These are phyloP conservation scores for Fusarium pseudograminearum DNA, from an alignment of 2,329 filamentous ascomycete species.

Conservation along the genomic window DNA sequence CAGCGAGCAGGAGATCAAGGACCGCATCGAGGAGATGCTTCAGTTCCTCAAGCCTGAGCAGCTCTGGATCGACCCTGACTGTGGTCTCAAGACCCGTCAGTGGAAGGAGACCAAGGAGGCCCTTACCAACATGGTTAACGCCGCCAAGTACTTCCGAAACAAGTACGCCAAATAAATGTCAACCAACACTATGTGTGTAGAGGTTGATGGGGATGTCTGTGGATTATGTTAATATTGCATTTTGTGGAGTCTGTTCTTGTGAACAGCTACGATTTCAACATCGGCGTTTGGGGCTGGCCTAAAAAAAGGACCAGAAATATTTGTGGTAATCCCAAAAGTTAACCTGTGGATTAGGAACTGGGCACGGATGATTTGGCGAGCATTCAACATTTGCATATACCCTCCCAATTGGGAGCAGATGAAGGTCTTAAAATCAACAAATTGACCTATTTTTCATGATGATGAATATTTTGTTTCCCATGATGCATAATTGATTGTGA, in stretches of 20 bases:
- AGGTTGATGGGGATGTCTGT: constrained; percentile 40
- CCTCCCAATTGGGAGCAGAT: constrained; percentile 50
- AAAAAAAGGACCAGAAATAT: constrained; percentile 53
- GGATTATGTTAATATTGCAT: constrained; percentile 49
- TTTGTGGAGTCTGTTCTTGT: constrained; percentile 53
- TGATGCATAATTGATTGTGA: neutral
- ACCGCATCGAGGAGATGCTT: constrained; percentile 98
- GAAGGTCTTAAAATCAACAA: constrained; percentile 49
- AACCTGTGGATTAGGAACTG: constrained; percentile 51
- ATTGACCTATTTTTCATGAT: constrained; percentile 47
- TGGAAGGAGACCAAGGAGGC: constrained; percentile 99
- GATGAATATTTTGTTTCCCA: constrained; percentile 30
- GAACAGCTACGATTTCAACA: constrained; percentile 68
- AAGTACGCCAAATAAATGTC: constrained; percentile 76
- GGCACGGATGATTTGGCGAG: constrained; percentile 51
- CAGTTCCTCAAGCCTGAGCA: constrained; percentile 96
- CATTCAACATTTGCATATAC: constrained; percentile 58
- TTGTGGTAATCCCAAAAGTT: constrained; percentile 55
- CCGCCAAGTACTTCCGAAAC: constrained; percentile 94
- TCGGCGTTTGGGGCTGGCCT: constrained; percentile 63
- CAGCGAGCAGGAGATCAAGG: constrained; percentile 97
- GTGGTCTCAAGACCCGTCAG: constrained; percentile 98
- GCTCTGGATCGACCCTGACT: constrained; percentile 99
- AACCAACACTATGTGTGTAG: constrained; percentile 34
- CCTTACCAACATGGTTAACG: constrained; percentile 96